These are phyloP conservation scores for Firmiana major DNA, from an alignment of 345 rosid genomes.

Conservation along the genomic window DNA sequence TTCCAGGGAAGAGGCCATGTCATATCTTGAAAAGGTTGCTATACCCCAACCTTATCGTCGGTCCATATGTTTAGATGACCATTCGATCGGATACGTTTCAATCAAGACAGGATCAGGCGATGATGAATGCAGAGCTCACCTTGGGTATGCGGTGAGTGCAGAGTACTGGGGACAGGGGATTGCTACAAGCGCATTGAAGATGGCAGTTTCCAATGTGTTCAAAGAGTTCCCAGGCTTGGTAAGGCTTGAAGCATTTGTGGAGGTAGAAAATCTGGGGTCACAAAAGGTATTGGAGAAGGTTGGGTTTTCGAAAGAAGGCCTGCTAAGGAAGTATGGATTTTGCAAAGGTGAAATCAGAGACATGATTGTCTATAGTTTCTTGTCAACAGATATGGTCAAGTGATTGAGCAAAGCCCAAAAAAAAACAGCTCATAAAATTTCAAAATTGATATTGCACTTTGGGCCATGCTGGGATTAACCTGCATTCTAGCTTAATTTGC, in stretches of 20 bases:
- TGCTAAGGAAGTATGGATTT: conserved; percentile 49
- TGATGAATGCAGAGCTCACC: conserved; percentile 34
- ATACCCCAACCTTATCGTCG: conserved; percentile 47
- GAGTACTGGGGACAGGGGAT: conserved; percentile 48
- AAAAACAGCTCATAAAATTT: background rate
- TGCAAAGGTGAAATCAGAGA: conserved; percentile 51
- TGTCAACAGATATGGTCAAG: conserved; percentile 29
- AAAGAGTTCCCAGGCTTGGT: conserved; percentile 35
- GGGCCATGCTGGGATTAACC: background rate
- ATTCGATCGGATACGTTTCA: conserved; percentile 41
- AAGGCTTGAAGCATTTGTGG: conserved; percentile 58
- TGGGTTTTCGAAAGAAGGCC: conserved; percentile 57
- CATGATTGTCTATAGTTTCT: conserved; percentile 36
- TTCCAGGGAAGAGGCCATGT: conserved; percentile 39
- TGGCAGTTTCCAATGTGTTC: too few relatives aligned
- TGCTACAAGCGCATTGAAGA: conserved; percentile 32
- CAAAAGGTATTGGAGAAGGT: conserved; percentile 60
- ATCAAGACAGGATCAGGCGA: conserved; percentile 30
- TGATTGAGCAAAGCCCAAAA: background rate
- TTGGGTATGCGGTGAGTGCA: conserved; percentile 35
- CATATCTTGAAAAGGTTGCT: conserved; percentile 24
- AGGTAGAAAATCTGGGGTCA: conserved; percentile 50
- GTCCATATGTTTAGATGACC: conserved; percentile 43
- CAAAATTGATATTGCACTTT: background rate
- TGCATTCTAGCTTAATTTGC: too few relatives aligned